Conservation (phyloP, 331 rosid species). For the Telfairia occidentalis region DNA sequence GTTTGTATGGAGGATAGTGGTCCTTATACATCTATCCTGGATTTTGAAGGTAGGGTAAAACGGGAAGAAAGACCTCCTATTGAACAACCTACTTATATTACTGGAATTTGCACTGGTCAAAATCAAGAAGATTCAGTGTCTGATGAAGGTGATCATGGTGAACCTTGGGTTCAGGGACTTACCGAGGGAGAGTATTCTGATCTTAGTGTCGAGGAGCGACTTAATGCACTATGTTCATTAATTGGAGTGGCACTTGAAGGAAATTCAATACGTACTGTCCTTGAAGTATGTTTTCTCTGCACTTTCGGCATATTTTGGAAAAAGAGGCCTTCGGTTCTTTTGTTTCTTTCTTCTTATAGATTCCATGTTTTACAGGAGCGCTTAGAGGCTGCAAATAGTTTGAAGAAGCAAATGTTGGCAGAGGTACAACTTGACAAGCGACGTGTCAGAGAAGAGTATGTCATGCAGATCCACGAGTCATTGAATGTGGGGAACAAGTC, state of each 20-base stretch:
- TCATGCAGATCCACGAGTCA: slow-evolving; percentile 25
- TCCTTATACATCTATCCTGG: slow-evolving; percentile 19
- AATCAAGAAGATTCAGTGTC: slow-evolving; percentile 29
- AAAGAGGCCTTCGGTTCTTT: background rate
- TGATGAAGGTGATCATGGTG: slow-evolving; percentile 48
- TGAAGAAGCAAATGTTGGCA: slow-evolving; percentile 70
- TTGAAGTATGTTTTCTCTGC: slow-evolving; percentile 37
- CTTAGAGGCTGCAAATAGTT: slow-evolving; percentile 66
- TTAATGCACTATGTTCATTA: slow-evolving; percentile 51
- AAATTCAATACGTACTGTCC: slow-evolving; percentile 45
- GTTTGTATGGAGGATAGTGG: slow-evolving; percentile 18
- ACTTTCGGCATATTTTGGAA: slow-evolving; percentile 6
- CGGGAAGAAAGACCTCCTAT: slow-evolving; percentile 18
- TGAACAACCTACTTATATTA: slow-evolving; percentile 15
- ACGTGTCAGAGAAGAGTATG: slow-evolving; percentile 42
- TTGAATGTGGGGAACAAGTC: slow-evolving; percentile 26
- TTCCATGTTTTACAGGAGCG: slow-evolving; percentile 47
- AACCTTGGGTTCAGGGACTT: slow-evolving; percentile 71
- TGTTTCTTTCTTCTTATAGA: slow-evolving; percentile 11
- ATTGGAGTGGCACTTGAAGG: slow-evolving; percentile 59
- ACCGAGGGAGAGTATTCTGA: slow-evolving; percentile 64
- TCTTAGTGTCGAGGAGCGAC: slow-evolving; percentile 75
- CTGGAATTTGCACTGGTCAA: slow-evolving; percentile 16
- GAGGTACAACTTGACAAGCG: slow-evolving; percentile 61
- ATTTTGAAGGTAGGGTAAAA: slow-evolving; percentile 15